phyloP scores from a whole-genome alignment of 768 basidiomycete genomes.

The Sarcodon sp. region DNA sequence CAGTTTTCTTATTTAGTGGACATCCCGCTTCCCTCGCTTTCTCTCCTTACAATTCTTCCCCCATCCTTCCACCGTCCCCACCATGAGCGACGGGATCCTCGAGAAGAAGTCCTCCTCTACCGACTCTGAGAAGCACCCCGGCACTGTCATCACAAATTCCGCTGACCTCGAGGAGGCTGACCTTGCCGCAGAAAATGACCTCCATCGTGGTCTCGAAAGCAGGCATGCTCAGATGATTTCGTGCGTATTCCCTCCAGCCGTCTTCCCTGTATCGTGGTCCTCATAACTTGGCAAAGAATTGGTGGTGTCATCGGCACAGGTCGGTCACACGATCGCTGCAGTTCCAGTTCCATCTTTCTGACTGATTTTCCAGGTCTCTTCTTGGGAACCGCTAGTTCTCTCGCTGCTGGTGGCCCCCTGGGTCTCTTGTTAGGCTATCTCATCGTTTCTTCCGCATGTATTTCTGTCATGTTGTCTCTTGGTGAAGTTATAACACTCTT shows the following conservation, averaged over 20 bases:
- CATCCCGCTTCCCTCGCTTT: no score
- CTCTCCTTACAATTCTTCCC: no score
- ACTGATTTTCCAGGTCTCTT: conserved; percentile 26
- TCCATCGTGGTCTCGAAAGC: neutral
- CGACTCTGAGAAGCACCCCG: neutral
- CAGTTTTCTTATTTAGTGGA: no score
- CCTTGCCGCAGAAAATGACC: neutral
- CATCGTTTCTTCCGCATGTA: conserved; percentile 22
- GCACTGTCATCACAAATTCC: neutral
- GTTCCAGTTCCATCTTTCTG: no score
- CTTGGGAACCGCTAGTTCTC: conserved; percentile 33
- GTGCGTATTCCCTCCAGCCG: neutral
- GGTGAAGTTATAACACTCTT: conserved; percentile 34
- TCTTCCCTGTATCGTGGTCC: neutral
- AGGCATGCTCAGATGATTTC: neutral
- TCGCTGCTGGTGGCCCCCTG: conserved; percentile 29
- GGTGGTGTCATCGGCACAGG: conserved; percentile 32
- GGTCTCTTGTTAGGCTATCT: conserved; percentile 30
- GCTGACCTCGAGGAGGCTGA: neutral
- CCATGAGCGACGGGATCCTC: no score
- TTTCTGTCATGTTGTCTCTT: conserved; percentile 23
- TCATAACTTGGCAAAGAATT: neutral
- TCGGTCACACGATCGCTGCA: no score
- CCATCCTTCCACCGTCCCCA: no score
- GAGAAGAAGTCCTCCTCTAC: no score